Evolutionary conservation across 164 flowering plant genomes (phyloP).

Genomic region (Buxus sempervirens): DNA sequence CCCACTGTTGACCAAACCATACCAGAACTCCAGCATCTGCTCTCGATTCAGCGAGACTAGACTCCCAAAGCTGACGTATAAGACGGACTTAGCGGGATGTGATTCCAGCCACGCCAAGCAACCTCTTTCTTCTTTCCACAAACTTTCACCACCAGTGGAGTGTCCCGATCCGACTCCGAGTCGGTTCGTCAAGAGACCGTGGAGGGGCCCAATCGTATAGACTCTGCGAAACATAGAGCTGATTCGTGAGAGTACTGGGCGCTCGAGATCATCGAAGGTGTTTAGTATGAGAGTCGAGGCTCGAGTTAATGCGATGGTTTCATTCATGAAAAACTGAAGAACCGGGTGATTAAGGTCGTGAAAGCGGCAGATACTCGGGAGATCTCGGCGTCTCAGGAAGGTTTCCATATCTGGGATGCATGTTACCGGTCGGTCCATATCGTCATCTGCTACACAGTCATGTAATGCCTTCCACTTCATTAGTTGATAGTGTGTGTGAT

Average conservation of each 20-base stretch:
- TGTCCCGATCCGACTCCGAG: not conserved
- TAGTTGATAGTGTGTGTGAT: too few relatives aligned
- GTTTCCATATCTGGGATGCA: conserved; percentile 34
- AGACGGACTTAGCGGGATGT: conserved; percentile 36
- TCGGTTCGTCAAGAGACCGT: conserved; percentile 19
- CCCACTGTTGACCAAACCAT: conserved; percentile 42
- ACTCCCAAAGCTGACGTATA: conserved; percentile 68
- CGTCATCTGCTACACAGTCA: conserved; percentile 23
- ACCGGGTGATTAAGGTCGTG: conserved; percentile 9
- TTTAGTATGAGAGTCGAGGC: conserved; percentile 35
- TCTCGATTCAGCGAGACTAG: conserved; percentile 11
- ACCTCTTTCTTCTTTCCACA: conserved; percentile 36
- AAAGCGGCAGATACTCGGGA: conserved; percentile 27
- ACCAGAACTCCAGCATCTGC: conserved; percentile 43
- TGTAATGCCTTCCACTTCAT: too few relatives aligned
- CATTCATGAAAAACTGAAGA: conserved; percentile 1
- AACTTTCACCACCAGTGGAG: conserved; percentile 10
- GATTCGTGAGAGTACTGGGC: conserved; percentile 22
- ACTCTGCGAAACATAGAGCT: conserved; percentile 20
- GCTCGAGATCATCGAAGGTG: conserved; percentile 44
- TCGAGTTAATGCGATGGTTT: not conserved
- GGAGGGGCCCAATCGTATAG: conserved; percentile 48
- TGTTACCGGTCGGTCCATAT: conserved; percentile 30
- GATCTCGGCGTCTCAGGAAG: conserved; percentile 40
- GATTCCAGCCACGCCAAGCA: conserved; percentile 55